Evolutionary conservation across 1,284 basidiomycete species (phyloP).

Genomic region (Ustilago shanxiensis): DNA sequence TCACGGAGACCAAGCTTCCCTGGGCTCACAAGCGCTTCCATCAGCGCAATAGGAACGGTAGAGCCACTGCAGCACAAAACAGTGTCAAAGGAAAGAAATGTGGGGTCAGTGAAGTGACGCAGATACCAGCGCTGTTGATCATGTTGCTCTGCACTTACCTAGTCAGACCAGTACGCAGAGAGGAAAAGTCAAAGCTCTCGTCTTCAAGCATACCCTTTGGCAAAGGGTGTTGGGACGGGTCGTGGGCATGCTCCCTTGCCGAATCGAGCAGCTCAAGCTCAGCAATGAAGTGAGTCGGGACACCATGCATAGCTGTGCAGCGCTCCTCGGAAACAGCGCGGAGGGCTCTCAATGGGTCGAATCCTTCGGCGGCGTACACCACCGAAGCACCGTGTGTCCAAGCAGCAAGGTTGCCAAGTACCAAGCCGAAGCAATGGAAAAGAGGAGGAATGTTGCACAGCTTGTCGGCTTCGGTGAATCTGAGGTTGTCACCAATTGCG

Average conservation of each 20-base stretch:
- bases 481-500: conserved; percentile 80
- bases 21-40: conserved; percentile 73
- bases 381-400: conserved; percentile 81
- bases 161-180: conserved; percentile 80
- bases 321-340: conserved; percentile 77
- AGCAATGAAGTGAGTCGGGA: conserved; percentile 82
- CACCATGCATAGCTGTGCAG: conserved; percentile 84
- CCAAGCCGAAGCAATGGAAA: conserved; percentile 82
- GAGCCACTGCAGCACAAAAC: conserved; percentile 75
- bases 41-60: conserved; percentile 80
- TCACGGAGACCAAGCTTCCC: conserved; percentile 74
- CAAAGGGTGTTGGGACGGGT: conserved; percentile 21
- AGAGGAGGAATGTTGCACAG: conserved; percentile 60
- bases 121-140: not conserved
- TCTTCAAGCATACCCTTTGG: conserved; percentile 37
- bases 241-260: conserved; percentile 53
- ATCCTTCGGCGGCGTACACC: conserved; percentile 80
- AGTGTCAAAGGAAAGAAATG: not conserved
- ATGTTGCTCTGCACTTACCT: conserved; percentile 28
- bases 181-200: conserved; percentile 50
- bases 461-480: conserved; percentile 53
- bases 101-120: not conserved
- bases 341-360: conserved; percentile 77
- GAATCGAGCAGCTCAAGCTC: conserved; percentile 77
- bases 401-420: conserved; percentile 83